Base-by-base conservation (phyloP, 2,329 filamentous ascomycete genomes). In the Trichoderma breve region DNA sequence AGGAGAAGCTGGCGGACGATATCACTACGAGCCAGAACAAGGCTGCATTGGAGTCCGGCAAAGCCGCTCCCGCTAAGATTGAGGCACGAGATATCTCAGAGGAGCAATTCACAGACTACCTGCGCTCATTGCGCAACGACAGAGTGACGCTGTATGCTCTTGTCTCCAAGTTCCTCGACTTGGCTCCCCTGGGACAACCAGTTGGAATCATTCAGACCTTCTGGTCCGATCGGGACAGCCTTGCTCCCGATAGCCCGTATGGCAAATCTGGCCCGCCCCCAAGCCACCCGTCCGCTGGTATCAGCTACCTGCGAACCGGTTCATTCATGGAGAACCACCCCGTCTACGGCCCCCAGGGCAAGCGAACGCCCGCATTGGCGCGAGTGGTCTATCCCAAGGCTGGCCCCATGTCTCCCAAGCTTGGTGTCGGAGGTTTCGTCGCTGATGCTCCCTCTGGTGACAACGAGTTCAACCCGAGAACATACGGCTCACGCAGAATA, bases 101-200 rank as follows among this genome's bases (percentile, higher is more conserved):
- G 11, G 81, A 81, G 9, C 82, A 89, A 74, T 81, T 91, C 51
- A 82, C 81, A 4, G 82, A 86, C 21, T 88, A 87, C 76, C 77
- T 90, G 73, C 86, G 86, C 72, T 79, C 80, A 57, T 80, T 91
- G 68, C 88, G 89, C 39, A 76, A 83, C 71, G 84, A 90, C 71
- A 84, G 85, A 6, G 77, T 81, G 11, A 80, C 81, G 8, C 81
- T 91, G 3, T 90, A 86, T 78, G 82, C 82, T 7, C 79, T 87
- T 55, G 86, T 91, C 58, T 85, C 88, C 76, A 83, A 85, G 71
- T 91, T 91, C 79, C 82, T 92, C 65, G 90, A 91, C 75, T 84
- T 92, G 18, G 87, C 87, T 2, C 88, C 88, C 1, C 77, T 90
- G 24, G 80, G 80, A 39, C 78, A 76, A 67, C 78, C 77, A 15